Conservation (phyloP, 1,284 basidiomycete genomes). For the Apiotrichum siamense region DNA sequence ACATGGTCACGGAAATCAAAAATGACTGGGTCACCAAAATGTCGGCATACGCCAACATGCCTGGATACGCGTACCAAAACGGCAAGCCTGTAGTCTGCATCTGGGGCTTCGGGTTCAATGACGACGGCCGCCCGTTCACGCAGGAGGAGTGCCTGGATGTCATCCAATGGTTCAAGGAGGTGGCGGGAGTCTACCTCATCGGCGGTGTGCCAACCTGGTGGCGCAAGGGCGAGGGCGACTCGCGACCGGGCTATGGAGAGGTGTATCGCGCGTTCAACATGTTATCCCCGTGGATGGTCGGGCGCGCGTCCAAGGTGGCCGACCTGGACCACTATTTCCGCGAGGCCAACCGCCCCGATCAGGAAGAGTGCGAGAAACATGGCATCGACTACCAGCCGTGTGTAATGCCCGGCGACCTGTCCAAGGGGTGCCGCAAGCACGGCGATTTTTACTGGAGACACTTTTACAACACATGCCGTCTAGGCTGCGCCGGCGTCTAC, state of each 20-base stretch:
- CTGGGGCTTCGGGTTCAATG: slow-evolving; percentile 21
- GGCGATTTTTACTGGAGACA: slow-evolving; percentile 22
- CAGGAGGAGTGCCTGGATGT: slow-evolving; percentile 11
- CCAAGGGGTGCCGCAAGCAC: slow-evolving; percentile 5
- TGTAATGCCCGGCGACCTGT: slow-evolving; percentile 19
- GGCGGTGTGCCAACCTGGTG: slow-evolving; percentile 21
- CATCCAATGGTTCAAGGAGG: slow-evolving; percentile 14
- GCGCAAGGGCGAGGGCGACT: slow-evolving; percentile 11
- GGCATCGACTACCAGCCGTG: slow-evolving; percentile 19
- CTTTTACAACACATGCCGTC: slow-evolving; percentile 12
- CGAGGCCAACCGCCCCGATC: slow-evolving; percentile 8
- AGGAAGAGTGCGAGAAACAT: slow-evolving; percentile 1
- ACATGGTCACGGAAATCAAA: slow-evolving; percentile 9
- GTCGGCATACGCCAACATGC: slow-evolving; percentile 3
- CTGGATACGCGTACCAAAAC: slow-evolving; percentile 13
- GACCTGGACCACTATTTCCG: slow-evolving; percentile 11
- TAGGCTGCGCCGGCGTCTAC: slow-evolving; percentile 6
- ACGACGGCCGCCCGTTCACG: slow-evolving; percentile 7
- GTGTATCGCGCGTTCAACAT: slow-evolving; percentile 17
- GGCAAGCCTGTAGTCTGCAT: slow-evolving; percentile 17
- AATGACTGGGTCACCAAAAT: slow-evolving; percentile 16
- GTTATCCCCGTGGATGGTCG: slow-evolving; percentile 21
- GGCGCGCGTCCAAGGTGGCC: slow-evolving; percentile 8
- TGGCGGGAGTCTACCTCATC: slow-evolving; percentile 9
- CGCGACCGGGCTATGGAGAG: slow-evolving; percentile 5